These are phyloP conservation scores for Thermothielavioides terrestris DNA, from an alignment of 495 filamentous ascomycete species.

Conservation along the genomic window DNA sequence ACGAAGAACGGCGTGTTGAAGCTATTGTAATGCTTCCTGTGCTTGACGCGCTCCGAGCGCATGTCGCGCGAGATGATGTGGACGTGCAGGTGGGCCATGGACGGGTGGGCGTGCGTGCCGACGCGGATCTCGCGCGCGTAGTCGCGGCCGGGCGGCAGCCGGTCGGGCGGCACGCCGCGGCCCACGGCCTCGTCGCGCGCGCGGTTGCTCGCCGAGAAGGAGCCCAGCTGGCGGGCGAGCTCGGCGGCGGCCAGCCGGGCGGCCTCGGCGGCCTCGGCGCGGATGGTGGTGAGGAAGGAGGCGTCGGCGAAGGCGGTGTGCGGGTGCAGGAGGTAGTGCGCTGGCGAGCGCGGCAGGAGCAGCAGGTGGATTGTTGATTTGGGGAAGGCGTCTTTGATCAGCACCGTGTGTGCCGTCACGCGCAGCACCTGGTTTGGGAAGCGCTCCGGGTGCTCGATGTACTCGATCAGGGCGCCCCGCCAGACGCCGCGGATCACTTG, in stretches of 20 bases:
- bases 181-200: slow-evolving; percentile 38
- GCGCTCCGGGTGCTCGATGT: slow-evolving; percentile 58
- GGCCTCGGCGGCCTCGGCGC: slow-evolving; percentile 51
- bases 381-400: slow-evolving; percentile 74
- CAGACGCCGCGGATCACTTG: slow-evolving; percentile 22
- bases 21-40: slow-evolving; percentile 85
- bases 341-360: slow-evolving; percentile 65
- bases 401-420: slow-evolving; percentile 62
- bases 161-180: slow-evolving; percentile 28
- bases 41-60: slow-evolving; percentile 59
- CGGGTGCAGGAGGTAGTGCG: slow-evolving; percentile 58
- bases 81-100: slow-evolving; percentile 87
- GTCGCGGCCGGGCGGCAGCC: slow-evolving; percentile 62
- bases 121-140: slow-evolving; percentile 69
- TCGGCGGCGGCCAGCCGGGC: slow-evolving; percentile 62
- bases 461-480: slow-evolving; percentile 59
- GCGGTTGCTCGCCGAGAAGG: slow-evolving; percentile 52
- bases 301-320: slow-evolving; percentile 68
- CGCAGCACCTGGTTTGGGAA: slow-evolving; percentile 61
- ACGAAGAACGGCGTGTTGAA: slow-evolving; percentile 88
- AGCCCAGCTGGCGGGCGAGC: slow-evolving; percentile 60
- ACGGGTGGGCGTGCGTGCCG: slow-evolving; percentile 80
- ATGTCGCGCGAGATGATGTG: slow-evolving; percentile 76
- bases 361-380: slow-evolving; percentile 81
- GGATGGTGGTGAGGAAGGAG: slow-evolving; percentile 59